Evolutionary conservation across 176 grass and related monocot genomes (phyloP).

Genomic region (Musa troglodytarum): DNA sequence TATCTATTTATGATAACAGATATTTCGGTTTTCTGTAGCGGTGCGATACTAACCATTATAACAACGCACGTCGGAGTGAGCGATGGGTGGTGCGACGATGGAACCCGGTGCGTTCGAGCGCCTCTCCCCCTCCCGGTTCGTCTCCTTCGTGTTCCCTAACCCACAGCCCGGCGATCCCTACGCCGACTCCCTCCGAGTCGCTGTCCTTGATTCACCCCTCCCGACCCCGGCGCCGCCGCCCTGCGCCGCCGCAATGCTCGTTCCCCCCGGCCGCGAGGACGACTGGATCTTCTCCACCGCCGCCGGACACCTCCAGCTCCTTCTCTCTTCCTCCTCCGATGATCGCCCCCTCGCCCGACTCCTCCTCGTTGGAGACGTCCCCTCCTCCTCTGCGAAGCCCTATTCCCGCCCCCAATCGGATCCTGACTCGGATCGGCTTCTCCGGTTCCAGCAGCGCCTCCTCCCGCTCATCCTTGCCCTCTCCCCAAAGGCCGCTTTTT

Average conservation of each 20-base stretch:
- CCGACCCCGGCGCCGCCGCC: neutral
- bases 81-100: neutral
- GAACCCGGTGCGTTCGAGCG: slow-evolving; percentile 19
- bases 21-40: no score
- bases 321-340: slow-evolving; percentile 35
- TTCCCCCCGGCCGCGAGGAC: slow-evolving; percentile 46
- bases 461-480: slow-evolving; percentile 60
- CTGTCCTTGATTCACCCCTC: slow-evolving; percentile 57
- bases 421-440: slow-evolving; percentile 21
- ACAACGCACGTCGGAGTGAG: neutral
- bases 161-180: slow-evolving; percentile 35
- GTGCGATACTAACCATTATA: neutral
- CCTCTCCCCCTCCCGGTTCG: slow-evolving; percentile 52
- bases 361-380: slow-evolving; percentile 42
- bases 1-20: no score
- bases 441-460: slow-evolving; percentile 22
- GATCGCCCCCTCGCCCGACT: slow-evolving; percentile 35
- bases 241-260: slow-evolving; percentile 45
- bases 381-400: slow-evolving; percentile 30
- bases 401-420: slow-evolving; percentile 25
- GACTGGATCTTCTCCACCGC: slow-evolving; percentile 94
- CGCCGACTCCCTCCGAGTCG: slow-evolving; percentile 40
- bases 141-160: slow-evolving; percentile 65
- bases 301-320: slow-evolving; percentile 67
- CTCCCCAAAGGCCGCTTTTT: slow-evolving; percentile 50